Conservation (phyloP, 2,329 filamentous ascomycete species). For the Coleophoma cylindrospora region DNA sequence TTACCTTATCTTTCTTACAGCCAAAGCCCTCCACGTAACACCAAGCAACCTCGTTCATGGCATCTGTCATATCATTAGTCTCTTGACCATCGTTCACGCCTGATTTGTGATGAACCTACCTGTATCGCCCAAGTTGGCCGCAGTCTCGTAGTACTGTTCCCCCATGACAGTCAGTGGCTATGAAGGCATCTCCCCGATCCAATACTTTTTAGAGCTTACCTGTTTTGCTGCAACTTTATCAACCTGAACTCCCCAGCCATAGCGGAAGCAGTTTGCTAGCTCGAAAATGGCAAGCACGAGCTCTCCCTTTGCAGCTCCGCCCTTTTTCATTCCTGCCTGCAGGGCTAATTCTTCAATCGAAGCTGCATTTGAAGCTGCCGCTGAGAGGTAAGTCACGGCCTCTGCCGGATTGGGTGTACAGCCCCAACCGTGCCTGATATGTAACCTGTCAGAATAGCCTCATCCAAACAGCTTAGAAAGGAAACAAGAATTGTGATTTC, state of each 20-base stretch:
- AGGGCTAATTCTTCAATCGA: slow-evolving; percentile 81
- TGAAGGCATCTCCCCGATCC: slow-evolving; percentile 16
- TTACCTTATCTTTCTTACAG: slow-evolving; percentile 96
- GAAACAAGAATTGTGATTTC: background rate
- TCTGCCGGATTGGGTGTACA: slow-evolving; percentile 65
- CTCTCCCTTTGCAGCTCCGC: slow-evolving; percentile 92
- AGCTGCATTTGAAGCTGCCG: slow-evolving; percentile 86
- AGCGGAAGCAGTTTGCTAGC: slow-evolving; percentile 84
- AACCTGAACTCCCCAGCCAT: slow-evolving; percentile 87
- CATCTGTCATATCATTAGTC: slow-evolving; percentile 52
- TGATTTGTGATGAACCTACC: slow-evolving; percentile 36
- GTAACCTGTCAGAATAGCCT: slow-evolving; percentile 13
- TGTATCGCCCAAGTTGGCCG: slow-evolving; percentile 90
- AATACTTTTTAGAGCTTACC: slow-evolving; percentile 35
- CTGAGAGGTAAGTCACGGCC: slow-evolving; percentile 80
- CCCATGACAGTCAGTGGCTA: slow-evolving; percentile 15
- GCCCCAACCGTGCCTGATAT: slow-evolving; percentile 83
- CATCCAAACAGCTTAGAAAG: background rate
- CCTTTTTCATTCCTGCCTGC: slow-evolving; percentile 83
- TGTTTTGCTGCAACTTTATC: slow-evolving; percentile 80
- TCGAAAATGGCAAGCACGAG: slow-evolving; percentile 95
- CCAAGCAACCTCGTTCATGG: slow-evolving; percentile 95
- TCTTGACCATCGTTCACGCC: slow-evolving; percentile 7
- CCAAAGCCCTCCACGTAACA: slow-evolving; percentile 97
- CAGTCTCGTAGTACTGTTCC: slow-evolving; percentile 91